These are phyloP conservation scores for Cladosporium oxysporum DNA, from an alignment of 2,329 filamentous ascomycete genomes.

Conservation along the genomic window DNA sequence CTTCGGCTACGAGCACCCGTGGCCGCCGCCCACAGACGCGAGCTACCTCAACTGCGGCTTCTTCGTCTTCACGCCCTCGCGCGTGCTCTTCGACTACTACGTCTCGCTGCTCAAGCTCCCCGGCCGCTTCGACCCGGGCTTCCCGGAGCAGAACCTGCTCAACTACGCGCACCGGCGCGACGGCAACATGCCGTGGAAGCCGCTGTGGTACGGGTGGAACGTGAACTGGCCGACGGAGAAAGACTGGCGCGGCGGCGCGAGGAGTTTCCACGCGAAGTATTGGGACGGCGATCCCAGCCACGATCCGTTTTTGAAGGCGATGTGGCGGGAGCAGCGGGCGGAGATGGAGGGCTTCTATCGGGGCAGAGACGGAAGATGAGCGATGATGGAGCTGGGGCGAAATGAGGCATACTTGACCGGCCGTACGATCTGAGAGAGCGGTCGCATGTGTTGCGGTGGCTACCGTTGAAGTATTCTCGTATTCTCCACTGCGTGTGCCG, in stretches of 20 bases:
- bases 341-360: too few relatives aligned
- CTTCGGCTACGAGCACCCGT: conserved; percentile 36
- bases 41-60: conserved; percentile 42
- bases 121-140: conserved; percentile 37
- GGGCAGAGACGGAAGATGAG: conserved; percentile 3
- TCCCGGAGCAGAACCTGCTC: conserved; percentile 43
- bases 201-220: conserved; percentile 43
- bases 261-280: conserved; percentile 44
- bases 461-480: too few relatives aligned
- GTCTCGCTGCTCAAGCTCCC: conserved; percentile 34
- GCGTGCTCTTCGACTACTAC: conserved; percentile 41
- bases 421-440: too few relatives aligned
- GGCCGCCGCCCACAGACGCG: conserved; percentile 33
- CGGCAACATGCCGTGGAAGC: conserved; percentile 45
- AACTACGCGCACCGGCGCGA: conserved; percentile 43
- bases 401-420: background rate
- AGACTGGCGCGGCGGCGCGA: conserved; percentile 39
- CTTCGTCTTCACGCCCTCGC: conserved; percentile 40
- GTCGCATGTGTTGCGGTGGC: too few relatives aligned
- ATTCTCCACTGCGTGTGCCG: too few relatives aligned
- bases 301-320: conserved; percentile 37
- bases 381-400: background rate
- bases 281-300: conserved; percentile 42
- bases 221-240: conserved; percentile 43
- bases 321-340: conserved; percentile 39